These are phyloP conservation scores for Hypomyces perniciosus DNA, from an alignment of 2,329 filamentous ascomycete genomes.

Conservation along the genomic window DNA sequence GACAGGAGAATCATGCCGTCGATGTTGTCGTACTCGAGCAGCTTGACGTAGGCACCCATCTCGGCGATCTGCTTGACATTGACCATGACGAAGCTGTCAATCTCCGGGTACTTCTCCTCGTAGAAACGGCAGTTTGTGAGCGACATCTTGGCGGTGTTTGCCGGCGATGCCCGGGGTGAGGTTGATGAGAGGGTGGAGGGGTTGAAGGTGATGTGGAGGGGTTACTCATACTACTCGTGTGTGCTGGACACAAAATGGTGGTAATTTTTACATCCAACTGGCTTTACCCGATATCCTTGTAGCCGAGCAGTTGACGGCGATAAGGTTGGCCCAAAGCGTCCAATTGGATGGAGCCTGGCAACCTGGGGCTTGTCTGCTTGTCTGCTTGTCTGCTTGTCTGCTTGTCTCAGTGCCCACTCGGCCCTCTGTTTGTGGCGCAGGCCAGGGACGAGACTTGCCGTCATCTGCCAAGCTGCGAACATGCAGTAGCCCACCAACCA, in stretches of 20 bases:
- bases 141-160: constrained; percentile 66
- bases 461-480: too few relatives aligned
- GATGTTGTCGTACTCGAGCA: constrained; percentile 99
- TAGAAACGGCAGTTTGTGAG: constrained; percentile 96
- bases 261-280: too few relatives aligned
- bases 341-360: too few relatives aligned
- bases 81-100: constrained; percentile 99
- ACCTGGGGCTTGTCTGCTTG: background rate
- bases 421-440: too few relatives aligned
- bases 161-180: constrained; percentile 1
- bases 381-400: background rate
- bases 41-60: constrained; percentile 99
- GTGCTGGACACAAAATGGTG: too few relatives aligned
- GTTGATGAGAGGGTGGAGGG: too few relatives aligned
- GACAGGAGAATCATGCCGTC: constrained; percentile 99
- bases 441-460: too few relatives aligned
- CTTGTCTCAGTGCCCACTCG: too few relatives aligned
- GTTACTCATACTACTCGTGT: too few relatives aligned
- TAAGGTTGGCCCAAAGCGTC: background rate
- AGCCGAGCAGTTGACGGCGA: background rate
- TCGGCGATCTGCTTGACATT: constrained; percentile 99
- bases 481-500: too few relatives aligned
- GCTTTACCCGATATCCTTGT: too few relatives aligned
- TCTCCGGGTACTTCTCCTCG: constrained; percentile 90
- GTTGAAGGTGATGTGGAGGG: too few relatives aligned